A percentile compares a stretch with the other conserved stretches of the same genome.
Evolutionary conservation across 2,329 filamentous ascomycete species (phyloP).

Genomic region (Penicillium sp.): DNA sequence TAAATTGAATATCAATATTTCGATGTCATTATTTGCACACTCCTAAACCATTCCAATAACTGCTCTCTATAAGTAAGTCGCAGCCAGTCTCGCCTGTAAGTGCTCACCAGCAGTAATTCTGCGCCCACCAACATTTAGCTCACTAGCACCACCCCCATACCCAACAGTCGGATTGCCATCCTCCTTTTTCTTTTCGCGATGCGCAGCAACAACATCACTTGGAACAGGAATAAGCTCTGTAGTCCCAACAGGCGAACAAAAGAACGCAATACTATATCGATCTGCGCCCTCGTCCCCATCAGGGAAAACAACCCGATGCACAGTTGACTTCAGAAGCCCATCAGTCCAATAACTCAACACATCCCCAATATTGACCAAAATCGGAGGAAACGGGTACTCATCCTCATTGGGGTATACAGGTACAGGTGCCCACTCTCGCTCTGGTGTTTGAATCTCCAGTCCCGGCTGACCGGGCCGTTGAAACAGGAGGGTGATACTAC

Average conservation of each 20-base stretch:
- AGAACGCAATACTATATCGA: slow-evolving; percentile 12
- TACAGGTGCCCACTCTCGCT: slow-evolving; percentile 2
- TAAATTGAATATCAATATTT: neutral
- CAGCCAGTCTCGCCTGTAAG: slow-evolving; percentile 1
- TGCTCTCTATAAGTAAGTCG: neutral
- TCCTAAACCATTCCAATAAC: neutral
- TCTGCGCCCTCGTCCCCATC: neutral
- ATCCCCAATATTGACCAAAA: slow-evolving; percentile 10
- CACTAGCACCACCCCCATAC: slow-evolving; percentile 1
- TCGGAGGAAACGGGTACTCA: slow-evolving; percentile 8
- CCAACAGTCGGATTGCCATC: neutral
- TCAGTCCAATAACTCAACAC: slow-evolving; percentile 12
- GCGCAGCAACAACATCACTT: neutral
- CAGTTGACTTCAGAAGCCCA: slow-evolving; percentile 7
- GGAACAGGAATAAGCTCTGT: slow-evolving; percentile 4
- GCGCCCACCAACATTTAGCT: neutral
- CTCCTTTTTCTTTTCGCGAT: neutral
- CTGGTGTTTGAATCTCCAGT: slow-evolving; percentile 4
- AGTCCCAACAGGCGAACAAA: slow-evolving; percentile 4
- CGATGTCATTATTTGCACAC: neutral
- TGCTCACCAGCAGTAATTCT: slow-evolving; percentile 4
- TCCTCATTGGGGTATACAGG: neutral
- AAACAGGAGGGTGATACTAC: slow-evolving; percentile 8
- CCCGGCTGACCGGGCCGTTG: slow-evolving; percentile 4
- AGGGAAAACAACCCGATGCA: slow-evolving; percentile 9